Conservation (phyloP, 2,329 filamentous ascomycete genomes). For the Ascochyta lentis region DNA sequence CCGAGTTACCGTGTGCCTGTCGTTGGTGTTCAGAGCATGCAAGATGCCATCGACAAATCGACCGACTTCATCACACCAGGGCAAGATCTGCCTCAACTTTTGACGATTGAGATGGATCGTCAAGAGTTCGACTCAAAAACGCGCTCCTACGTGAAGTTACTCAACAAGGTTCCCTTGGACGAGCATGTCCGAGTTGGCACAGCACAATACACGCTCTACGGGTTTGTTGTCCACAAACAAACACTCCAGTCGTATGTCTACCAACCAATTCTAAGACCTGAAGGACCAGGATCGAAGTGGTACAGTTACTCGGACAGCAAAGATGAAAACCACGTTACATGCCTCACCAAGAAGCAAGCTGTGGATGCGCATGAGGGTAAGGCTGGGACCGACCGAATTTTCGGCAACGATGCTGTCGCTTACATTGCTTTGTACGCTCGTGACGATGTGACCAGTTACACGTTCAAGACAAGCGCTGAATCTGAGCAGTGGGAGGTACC, state of each 20-base stretch:
- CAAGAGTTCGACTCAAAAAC: constrained; percentile 62
- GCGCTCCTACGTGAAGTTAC: constrained; percentile 64
- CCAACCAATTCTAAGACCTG: constrained; percentile 65
- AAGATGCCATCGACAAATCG: constrained; percentile 50
- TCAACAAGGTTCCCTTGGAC: constrained; percentile 63
- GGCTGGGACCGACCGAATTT: constrained; percentile 42
- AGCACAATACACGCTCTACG: constrained; percentile 63
- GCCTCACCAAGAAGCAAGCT: constrained; percentile 63
- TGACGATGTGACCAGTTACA: constrained; percentile 51
- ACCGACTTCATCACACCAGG: constrained; percentile 29
- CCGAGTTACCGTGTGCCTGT: constrained; percentile 47
- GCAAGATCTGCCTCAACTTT: constrained; percentile 54
- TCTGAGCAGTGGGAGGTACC: constrained; percentile 57
- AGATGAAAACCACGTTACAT: constrained; percentile 62
- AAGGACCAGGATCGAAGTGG: constrained; percentile 63
- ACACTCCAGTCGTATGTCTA: constrained; percentile 65
- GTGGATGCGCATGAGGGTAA: constrained; percentile 60
- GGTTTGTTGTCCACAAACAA: constrained; percentile 66
- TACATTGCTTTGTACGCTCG: constrained; percentile 65
- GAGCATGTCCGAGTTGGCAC: constrained; percentile 60
- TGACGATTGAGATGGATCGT: constrained; percentile 64
- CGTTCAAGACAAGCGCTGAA: constrained; percentile 52
- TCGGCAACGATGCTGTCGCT: constrained; percentile 57
- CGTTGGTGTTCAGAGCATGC: constrained; percentile 47
- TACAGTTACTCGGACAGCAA: constrained; percentile 63